Base-by-base conservation (phyloP, 2,329 filamentous ascomycete species). In the Aureobasidium leucospermi region DNA sequence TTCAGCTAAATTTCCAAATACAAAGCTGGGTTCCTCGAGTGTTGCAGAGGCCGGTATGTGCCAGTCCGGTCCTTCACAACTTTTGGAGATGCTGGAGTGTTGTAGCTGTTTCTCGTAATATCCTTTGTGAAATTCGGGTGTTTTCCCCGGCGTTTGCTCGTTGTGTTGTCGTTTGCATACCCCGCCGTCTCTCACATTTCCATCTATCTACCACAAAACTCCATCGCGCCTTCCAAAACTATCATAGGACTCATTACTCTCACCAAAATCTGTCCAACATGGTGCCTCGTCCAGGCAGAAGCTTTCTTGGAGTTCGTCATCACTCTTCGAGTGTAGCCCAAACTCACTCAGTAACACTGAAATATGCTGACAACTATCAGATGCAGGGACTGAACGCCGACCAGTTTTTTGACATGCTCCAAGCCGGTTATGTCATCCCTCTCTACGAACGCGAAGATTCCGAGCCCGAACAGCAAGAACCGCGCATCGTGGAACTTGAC, bases 71-170 rank as follows among this genome's bases (percentile, higher is more conserved):
- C 2, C 23, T 23, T 36, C 13, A 2, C 34, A 36, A 13, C 34
- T 36, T 36, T 36, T 13, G 13, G 13, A 8, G 34, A 36, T 23
- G 34, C 34, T 36, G 34, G 34, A 36, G 13, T 36, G 8, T 36
- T 36, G 41, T 43, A 43, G 41, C 11, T 43, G n/a, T 43, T 43
- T 16, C 6, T 9, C 19, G 9, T 45, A n/a, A 13, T 3, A 8
- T 23, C 4, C 16, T 8, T 3, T 28, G 13, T 47, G 43, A 47
- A 4, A n/a, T 11, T 7, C 1, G 15, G 29, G 23, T 36, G 46
- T 36, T 49, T 49, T 36, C 10, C 38, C 42, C 49, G 49, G 49
- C 49, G 49, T 42, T 53, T 53, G 49, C 49, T 53, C n/a, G 49
- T 53, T 31, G 38, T 53, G 38, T 42, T 53, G 49, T 53, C 38